Conservation (phyloP, 257 asterid species). For the Avicennia marina region DNA sequence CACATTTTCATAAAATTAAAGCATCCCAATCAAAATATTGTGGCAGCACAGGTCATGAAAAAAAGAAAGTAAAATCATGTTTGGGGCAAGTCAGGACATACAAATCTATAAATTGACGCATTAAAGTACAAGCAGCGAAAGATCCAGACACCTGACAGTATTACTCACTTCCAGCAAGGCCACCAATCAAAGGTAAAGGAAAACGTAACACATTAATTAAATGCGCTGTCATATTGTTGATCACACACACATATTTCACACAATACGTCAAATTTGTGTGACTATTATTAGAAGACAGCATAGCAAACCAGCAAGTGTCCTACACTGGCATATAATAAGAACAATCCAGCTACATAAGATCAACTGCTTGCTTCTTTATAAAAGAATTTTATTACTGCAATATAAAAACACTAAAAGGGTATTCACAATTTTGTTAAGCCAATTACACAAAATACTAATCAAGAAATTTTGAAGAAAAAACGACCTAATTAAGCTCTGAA, state of each 20-base stretch:
- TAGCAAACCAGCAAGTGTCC: neutral
- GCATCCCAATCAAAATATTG: neutral
- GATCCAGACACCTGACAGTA: constrained; percentile 10
- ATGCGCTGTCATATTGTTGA: neutral
- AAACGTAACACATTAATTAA: neutral
- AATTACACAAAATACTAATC: neutral
- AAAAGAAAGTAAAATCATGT: neutral
- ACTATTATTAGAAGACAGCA: neutral
- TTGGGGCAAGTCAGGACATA: neutral
- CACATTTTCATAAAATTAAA: neutral
- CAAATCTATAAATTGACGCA: neutral
- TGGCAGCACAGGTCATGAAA: neutral
- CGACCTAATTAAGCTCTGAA: neutral
- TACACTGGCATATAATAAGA: constrained; percentile 1
- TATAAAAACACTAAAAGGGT: neutral
- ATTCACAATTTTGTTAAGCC: neutral
- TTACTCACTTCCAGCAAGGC: constrained; percentile 6
- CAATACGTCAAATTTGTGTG: neutral
- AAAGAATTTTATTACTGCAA: neutral
- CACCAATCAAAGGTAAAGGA: neutral
- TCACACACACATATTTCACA: too few species aligned
- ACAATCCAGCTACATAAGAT: neutral
- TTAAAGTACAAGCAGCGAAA: constrained; percentile 10
- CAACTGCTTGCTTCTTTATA: neutral
- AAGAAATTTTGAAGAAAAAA: neutral